Evolutionary conservation across 169 alveolate genomes (phyloP), one percentile per base, ranked within the genome.

Genomic region (Babesia ovis): DNA sequence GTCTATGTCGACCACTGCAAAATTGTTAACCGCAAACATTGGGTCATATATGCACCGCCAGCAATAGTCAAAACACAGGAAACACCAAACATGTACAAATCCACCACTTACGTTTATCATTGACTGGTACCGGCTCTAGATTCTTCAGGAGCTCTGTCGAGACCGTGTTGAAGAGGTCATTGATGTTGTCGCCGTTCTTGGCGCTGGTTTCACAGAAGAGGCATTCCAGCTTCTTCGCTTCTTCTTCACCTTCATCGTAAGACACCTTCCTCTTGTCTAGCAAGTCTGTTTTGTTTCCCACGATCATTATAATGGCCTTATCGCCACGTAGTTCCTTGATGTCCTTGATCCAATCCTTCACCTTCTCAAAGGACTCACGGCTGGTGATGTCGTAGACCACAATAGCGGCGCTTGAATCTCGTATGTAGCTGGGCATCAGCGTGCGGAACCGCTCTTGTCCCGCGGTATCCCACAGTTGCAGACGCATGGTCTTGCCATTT

Each of bases 381-480:
- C 94, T 95, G 16, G 99, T 95, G 43, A 96, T 92, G 75, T 97
- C 99, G 74, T 95, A 96, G 31, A 94, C 98, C 25, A 97, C 95
- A 16, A 97, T 95, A 11, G 99, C 99, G 1, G 98, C 99, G 42
- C 96, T 89, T 14, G 98, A 94, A 84, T 97, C 99, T 45, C 99
- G 91, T 27, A 97, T 96, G 81, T 97, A 97, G 46, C 95, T 90
- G n/a, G 99, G 99, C 71, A 97, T 96, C 66, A 97, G 91, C 35
- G 95, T 82, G 58, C 98, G 87, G 91, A 96, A 97, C 31, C 99
- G 84, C 74, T 97, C 99, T 85, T 97, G 98, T 6, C 99, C 99
- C 3, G 99, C 99, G 31, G 99, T 98, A 89, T 98, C 99, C 99
- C 99, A 98, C 59, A 98, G 89, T 84, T 97, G 98, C 32, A 97